Evolutionary conservation across 345 rosid genomes (phyloP), one percentile per base, ranked within the genome.

Genomic region (Acer negundo): DNA sequence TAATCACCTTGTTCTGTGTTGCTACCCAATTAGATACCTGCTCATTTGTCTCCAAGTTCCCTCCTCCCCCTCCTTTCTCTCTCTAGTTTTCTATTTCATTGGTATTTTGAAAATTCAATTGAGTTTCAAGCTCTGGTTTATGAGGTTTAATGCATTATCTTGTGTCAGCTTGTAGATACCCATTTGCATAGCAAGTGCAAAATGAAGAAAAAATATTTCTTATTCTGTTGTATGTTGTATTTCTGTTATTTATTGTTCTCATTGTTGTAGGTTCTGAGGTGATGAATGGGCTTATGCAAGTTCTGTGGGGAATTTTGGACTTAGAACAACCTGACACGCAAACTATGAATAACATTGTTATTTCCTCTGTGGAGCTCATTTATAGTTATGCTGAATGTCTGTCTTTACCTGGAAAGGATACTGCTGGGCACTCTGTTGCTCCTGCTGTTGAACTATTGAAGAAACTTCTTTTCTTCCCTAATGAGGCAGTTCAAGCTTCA

Each of bases 261-360:
- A 22, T 38, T 55, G 28, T 73, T 80, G 77, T 84, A 96, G 99
- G 99, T 76, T 84, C 98, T 58, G 91, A 91, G 80, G 92, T 94
- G 74, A 93, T 96, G 76, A 97, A 96, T 87, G 93, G 95, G 69
- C 90, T 96, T 78, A 89, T 93, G 97, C 93, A 85, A 84, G 94
- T 96, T 80, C 83, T 96, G 58, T 96, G 99, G 99, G 98, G 95
- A 84, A 92, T 96, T 87, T 84, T 96, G 85, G 99, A 96, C 80
- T 84, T 91, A 12, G 99, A 91, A 81, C 94, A 90, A 75, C 99
- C 95, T 56, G 97, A 92, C 79, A 89, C 98, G 8, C 99, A 88
- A 70, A 96, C 98, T 40, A 87, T 92, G 97, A 96, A 94, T 84
- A 94, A 88, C 72, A 83, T 96, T 64, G 97, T 96, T 56, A 83